These are phyloP conservation scores for Mycena epipterygia DNA, from an alignment of 768 basidiomycete genomes.

Conservation along the genomic window DNA sequence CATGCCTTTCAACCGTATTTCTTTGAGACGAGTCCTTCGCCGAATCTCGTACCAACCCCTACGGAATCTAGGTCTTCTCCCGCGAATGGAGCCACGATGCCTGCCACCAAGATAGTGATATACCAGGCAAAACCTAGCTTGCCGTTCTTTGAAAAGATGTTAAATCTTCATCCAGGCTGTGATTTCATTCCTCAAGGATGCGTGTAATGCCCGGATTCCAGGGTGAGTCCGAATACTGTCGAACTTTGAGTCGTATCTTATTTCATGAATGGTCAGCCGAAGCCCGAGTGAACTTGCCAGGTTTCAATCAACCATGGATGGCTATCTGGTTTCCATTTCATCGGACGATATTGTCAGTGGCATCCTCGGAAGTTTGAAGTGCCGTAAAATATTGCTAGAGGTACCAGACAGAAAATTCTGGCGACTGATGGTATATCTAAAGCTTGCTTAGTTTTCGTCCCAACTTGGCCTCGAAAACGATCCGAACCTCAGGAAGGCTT, in stretches of 20 bases:
- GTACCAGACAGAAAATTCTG: background rate
- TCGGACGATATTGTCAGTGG: slow-evolving; percentile 4
- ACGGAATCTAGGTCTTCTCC: too few relatives aligned
- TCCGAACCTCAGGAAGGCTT: background rate
- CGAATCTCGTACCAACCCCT: too few relatives aligned
- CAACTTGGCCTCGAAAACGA: slow-evolving; percentile 13
- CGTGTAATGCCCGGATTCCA: background rate
- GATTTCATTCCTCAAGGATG: background rate
- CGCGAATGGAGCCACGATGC: background rate
- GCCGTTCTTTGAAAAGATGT: too few relatives aligned
- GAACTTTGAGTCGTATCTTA: background rate
- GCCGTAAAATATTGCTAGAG: slow-evolving; percentile 16
- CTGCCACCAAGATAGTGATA: too few relatives aligned
- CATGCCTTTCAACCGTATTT: too few relatives aligned
- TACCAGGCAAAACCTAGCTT: too few relatives aligned
- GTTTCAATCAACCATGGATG: background rate
- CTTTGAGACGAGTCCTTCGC: too few relatives aligned
- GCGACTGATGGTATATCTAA: background rate
- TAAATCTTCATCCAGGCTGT: background rate
- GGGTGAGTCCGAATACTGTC: background rate
- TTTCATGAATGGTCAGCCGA: background rate
- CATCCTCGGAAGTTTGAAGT: slow-evolving; percentile 21
- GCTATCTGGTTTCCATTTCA: background rate
- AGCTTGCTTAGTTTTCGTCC: slow-evolving; percentile 1
- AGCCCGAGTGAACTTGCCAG: background rate